A percentile compares a stretch with the other conserved stretches of the same genome.
Conservation (phyloP, 306 rosid genomes). For the Cicer chorassanicum region DNA sequence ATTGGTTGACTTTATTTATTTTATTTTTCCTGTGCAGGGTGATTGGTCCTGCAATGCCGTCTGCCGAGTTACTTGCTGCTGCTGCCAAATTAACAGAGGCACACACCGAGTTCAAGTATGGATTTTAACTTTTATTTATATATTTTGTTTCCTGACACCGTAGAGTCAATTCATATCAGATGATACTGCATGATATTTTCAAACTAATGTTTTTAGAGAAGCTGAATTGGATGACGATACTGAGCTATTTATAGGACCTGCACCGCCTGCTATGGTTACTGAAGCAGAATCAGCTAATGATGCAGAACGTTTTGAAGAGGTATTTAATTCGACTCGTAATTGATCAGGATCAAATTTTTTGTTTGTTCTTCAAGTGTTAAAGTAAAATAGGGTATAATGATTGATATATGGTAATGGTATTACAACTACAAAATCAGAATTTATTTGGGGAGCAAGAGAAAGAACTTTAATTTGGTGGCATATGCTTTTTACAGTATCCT, state of each 20-base stretch:
- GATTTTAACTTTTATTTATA: background rate
- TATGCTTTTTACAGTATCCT: constrained; percentile 22
- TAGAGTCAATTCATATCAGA: constrained; percentile 23
- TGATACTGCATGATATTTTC: constrained; percentile 21
- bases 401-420: constrained; percentile 16
- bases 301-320: constrained; percentile 98
- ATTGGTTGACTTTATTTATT: constrained; percentile 35
- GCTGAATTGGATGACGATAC: constrained; percentile 75
- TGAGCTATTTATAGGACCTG: constrained; percentile 80
- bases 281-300: constrained; percentile 92
- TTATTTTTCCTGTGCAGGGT: constrained; percentile 50
- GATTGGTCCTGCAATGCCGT: constrained; percentile 96
- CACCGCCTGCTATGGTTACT: constrained; percentile 85
- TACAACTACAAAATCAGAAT: constrained; percentile 10
- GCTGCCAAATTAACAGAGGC: constrained; percentile 97
- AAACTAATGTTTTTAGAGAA: constrained; percentile 54
- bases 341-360: background rate
- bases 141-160: background rate
- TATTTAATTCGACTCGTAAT: constrained; percentile 43
- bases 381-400: constrained; percentile 10
- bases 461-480: constrained; percentile 22
- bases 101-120: constrained; percentile 76
- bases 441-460: constrained; percentile 34
- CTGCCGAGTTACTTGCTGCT: constrained; percentile 90
- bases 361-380: constrained; percentile 13